phyloP scores from a whole-genome alignment of 2,329 filamentous ascomycete species.

The Fusarium protoensiforme region DNA sequence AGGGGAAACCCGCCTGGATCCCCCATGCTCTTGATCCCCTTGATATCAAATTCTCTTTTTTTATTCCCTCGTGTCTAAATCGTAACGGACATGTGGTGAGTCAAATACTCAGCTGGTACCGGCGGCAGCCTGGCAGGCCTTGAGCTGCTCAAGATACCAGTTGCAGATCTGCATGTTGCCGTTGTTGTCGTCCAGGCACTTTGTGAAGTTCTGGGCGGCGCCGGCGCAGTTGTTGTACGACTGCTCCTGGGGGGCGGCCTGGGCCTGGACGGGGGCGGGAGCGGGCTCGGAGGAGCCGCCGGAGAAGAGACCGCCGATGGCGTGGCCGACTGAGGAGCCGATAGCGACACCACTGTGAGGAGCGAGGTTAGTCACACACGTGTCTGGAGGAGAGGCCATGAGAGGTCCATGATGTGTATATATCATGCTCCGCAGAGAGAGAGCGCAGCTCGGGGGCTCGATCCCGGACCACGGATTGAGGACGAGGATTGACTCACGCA shows the following conservation, averaged over 20 bases:
- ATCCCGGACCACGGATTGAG: background rate
- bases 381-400: conserved; percentile 8
- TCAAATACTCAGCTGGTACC: conserved; percentile 65
- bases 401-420: conserved; percentile 2
- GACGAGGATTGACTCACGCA: conserved; percentile 76
- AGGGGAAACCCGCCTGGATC: conserved; percentile 19
- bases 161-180: conserved; percentile 96
- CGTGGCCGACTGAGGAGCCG: conserved; percentile 94
- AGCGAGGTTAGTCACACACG: conserved; percentile 31
- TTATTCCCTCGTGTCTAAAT: background rate
- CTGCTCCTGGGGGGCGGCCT: conserved; percentile 57
- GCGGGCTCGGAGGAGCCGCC: conserved; percentile 72
- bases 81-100: background rate
- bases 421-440: conserved; percentile 8
- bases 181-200: conserved; percentile 95
- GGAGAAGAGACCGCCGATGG: conserved; percentile 87
- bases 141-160: conserved; percentile 98
- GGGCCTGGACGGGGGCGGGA: conserved; percentile 61
- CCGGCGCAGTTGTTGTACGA: conserved; percentile 77
- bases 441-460: background rate
- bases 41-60: conserved; percentile 11
- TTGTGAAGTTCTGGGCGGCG: conserved; percentile 87
- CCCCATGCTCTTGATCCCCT: conserved; percentile 22
- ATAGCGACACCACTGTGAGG: conserved; percentile 87
- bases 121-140: conserved; percentile 85